These are phyloP conservation scores for Brassica juncea DNA, from an alignment of 345 rosid species.

Conservation along the genomic window DNA sequence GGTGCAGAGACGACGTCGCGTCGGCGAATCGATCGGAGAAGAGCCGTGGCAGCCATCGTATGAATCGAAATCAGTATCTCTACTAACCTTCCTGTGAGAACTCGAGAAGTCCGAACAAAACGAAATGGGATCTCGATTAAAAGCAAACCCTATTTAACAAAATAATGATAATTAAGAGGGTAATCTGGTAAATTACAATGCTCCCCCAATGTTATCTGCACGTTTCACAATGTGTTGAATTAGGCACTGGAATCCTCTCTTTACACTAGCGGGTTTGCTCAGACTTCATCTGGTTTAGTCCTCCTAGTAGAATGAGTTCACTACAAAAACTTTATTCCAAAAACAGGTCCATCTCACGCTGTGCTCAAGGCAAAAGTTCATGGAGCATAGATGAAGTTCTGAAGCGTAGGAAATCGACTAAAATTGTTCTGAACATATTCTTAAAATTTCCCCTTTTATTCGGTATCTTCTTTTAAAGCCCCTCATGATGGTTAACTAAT, in stretches of 20 bases:
- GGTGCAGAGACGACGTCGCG: conserved; percentile 65
- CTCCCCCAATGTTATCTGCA: neutral
- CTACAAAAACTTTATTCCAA: too few species aligned
- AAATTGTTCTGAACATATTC: neutral
- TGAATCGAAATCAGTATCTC: conserved; percentile 18
- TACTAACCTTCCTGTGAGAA: neutral
- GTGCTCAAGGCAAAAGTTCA: neutral
- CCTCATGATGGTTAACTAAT: neutral
- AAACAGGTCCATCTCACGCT: too few species aligned
- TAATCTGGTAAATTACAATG: neutral
- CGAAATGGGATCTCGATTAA: conserved; percentile 29
- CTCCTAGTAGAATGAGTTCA: too few species aligned
- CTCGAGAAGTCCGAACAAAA: neutral
- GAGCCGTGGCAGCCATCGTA: conserved; percentile 63
- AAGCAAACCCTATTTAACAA: neutral
- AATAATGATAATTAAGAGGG: conserved; percentile 15
- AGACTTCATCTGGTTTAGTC: too few species aligned
- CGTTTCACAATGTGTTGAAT: conserved; percentile 2
- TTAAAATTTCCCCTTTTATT: neutral
- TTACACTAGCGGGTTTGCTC: neutral
- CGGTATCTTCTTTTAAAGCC: neutral
- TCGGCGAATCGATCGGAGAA: conserved; percentile 71
- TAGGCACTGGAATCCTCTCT: neutral
- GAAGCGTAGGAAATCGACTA: neutral
- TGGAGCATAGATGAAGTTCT: neutral